Evolutionary conservation across 163 green algal species (phyloP).

Genomic region (Scenedesmus sp.): DNA sequence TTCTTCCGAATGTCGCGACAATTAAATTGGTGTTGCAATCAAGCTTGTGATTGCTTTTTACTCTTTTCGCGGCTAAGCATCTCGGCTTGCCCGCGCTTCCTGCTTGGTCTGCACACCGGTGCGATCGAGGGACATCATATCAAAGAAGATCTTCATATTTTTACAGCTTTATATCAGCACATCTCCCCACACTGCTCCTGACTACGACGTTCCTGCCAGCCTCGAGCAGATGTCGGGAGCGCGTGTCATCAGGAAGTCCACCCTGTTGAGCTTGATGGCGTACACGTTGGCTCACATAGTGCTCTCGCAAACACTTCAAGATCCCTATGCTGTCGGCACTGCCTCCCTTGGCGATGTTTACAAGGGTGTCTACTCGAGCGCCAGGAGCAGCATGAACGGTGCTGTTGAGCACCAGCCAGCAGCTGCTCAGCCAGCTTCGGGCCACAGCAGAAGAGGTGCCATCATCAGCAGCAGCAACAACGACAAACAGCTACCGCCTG

Average conservation of each 20-base stretch:
- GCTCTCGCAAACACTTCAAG: not conserved
- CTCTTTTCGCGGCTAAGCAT: not conserved
- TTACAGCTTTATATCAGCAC: not conserved
- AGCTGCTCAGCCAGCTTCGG: not conserved
- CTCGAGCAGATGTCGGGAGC: not conserved
- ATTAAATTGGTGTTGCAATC: too few relatives aligned
- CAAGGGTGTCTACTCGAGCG: not conserved
- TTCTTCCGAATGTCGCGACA: too few relatives aligned
- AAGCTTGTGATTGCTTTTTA: not conserved
- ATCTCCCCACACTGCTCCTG: not conserved
- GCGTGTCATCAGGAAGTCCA: not conserved
- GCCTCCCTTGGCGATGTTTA: not conserved
- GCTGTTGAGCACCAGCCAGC: not conserved
- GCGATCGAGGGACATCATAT: not conserved
- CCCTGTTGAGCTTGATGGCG: not conserved
- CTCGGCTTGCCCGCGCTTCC: not conserved
- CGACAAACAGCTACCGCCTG: not conserved
- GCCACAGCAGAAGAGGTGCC: not conserved
- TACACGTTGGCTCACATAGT: not conserved
- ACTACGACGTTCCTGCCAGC: not conserved
- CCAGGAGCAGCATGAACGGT: not conserved
- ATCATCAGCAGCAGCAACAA: not conserved
- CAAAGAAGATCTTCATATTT: not conserved
- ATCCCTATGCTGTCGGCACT: not conserved
- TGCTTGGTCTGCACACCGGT: not conserved